A percentile compares a stretch with the other conserved stretches of the same genome.
phyloP scores from a whole-genome alignment of 257 asterid species.

The Nicotiana knightiana region DNA sequence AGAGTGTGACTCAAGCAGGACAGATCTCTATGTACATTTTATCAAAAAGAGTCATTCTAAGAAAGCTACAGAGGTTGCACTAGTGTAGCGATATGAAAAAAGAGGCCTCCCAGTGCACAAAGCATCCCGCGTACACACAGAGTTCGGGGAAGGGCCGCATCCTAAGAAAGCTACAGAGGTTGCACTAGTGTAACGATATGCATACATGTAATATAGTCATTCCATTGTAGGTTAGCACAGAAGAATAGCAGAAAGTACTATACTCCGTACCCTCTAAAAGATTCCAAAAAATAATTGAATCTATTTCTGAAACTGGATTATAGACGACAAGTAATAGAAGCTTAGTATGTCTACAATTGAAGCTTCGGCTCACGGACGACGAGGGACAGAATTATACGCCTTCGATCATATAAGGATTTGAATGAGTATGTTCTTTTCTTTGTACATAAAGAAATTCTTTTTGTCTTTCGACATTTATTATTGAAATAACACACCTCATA shows the following conservation, averaged over 20 bases:
- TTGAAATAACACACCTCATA: not conserved
- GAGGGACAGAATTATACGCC: not conserved
- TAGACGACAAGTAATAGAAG: not conserved
- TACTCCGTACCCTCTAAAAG: not conserved
- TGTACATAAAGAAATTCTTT: not conserved
- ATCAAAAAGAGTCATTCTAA: constrained; percentile 28
- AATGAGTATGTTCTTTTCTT: not conserved
- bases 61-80: constrained; percentile 41
- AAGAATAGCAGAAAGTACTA: not conserved
- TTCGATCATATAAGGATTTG: not conserved
- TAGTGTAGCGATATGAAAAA: constrained; percentile 33
- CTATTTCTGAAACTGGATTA: not conserved
- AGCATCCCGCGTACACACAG: no score
- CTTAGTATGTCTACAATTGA: not conserved
- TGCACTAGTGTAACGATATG: constrained; percentile 43
- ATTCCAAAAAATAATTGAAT: not conserved
- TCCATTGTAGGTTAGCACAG: constrained; percentile 1
- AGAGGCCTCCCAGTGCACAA: no score
- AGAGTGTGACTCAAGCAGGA: constrained; percentile 49
- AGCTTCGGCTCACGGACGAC: not conserved
- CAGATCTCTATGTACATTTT: constrained; percentile 45
- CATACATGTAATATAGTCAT: constrained; percentile 3
- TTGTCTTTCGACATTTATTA: not conserved
- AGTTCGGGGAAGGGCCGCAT: no score
- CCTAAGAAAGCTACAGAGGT: constrained; percentile 33